Evolutionary conservation across 345 rosid genomes (phyloP).

Genomic region (Lumnitzera racemosa): DNA sequence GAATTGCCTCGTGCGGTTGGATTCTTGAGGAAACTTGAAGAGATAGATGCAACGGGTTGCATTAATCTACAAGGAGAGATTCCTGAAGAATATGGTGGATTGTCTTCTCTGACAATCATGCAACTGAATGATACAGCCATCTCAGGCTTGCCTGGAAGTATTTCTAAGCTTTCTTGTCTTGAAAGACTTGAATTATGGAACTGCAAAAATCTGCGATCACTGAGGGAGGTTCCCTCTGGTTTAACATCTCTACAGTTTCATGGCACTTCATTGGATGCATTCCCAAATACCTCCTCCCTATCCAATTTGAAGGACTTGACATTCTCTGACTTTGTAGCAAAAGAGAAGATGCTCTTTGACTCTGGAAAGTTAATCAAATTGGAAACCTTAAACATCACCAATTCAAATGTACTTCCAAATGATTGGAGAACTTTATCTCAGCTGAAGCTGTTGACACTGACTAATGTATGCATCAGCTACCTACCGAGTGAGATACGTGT

Average conservation of each 20-base stretch:
- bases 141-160: constrained; percentile 2
- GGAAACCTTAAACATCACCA: too few species aligned
- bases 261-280: constrained; percentile 13
- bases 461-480: too few species aligned
- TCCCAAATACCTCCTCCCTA: constrained; percentile 13
- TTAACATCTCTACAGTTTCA: constrained; percentile 9
- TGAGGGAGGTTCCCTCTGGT: constrained; percentile 12
- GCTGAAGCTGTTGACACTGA: too few species aligned
- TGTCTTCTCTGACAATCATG: constrained; percentile 3
- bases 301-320: constrained; percentile 12
- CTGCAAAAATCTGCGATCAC: constrained; percentile 9
- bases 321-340: too few species aligned
- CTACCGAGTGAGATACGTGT: too few species aligned
- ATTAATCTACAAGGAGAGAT: constrained; percentile 13
- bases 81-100: constrained; percentile 13
- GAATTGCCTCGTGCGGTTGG: constrained; percentile 11
- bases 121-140: constrained; percentile 11
- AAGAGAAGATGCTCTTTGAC: too few species aligned
- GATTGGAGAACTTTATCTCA: too few species aligned
- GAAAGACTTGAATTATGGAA: constrained; percentile 12
- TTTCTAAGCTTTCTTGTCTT: constrained; percentile 10
- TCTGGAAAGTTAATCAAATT: too few species aligned
- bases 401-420: too few species aligned
- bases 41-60: constrained; percentile 16
- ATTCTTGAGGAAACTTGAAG: constrained; percentile 17